These are phyloP conservation scores for Fonsecaea erecta DNA, from an alignment of 2,329 filamentous ascomycete genomes.

Conservation along the genomic window DNA sequence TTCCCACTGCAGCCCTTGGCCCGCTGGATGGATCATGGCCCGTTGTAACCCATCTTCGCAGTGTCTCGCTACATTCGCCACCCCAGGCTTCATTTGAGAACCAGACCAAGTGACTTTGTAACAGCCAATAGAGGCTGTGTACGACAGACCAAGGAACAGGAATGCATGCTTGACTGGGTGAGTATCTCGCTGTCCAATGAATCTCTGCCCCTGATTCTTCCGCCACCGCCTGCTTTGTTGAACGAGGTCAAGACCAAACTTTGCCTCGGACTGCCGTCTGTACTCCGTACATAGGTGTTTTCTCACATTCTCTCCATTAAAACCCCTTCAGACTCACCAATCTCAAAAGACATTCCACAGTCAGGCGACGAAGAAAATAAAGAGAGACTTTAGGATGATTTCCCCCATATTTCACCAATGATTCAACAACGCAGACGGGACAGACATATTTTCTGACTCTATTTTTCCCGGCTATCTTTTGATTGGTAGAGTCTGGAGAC, in stretches of 20 bases:
- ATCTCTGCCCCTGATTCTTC: background rate
- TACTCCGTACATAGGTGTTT: background rate
- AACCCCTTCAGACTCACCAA: conserved; percentile 3
- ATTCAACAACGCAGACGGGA: background rate
- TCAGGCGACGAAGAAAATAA: background rate
- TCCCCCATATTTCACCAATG: background rate
- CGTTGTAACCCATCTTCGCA: background rate
- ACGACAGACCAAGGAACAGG: background rate
- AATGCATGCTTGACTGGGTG: background rate
- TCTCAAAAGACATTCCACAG: background rate
- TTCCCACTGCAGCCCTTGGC: background rate
- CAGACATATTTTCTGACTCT: background rate
- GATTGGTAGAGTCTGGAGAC: background rate
- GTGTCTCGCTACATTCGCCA: background rate
- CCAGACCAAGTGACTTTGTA: background rate
- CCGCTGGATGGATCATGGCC: background rate
- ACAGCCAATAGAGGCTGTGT: background rate
- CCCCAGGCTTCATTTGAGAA: too few species aligned
- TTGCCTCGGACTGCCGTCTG: background rate
- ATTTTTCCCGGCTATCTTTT: background rate
- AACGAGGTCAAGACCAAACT: background rate
- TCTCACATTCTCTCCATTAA: background rate
- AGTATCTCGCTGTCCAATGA: background rate
- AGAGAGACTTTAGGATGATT: background rate
- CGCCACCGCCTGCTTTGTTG: background rate